Evolutionary conservation across 1,284 basidiomycete species (phyloP), one percentile per base, ranked within the genome.

Genomic region (Ganoderma meredithae): DNA sequence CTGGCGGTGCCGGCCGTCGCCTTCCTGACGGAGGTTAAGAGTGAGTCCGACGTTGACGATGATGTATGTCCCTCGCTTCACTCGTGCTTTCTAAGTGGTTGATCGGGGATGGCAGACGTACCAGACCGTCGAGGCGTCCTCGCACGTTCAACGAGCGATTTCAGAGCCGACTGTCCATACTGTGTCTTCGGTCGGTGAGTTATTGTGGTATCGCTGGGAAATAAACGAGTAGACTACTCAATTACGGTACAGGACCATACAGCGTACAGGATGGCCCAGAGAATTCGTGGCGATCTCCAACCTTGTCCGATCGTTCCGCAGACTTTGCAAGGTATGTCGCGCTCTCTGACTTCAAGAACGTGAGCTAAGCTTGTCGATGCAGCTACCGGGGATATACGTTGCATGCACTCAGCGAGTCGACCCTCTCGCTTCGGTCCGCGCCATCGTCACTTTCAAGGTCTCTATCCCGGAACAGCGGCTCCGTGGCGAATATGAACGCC

Each of bases 151-250:
- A 25, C 67, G 73, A 0, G 71, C 73, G 3, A 64, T 72, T 3
- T 74, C 73, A 0, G 73, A 74, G 56, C 73, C 73, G 4, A 70
- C 73, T 1, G 56, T 72, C 0, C 68, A 66, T 4, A 69, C 71
- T 0, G 66, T 58, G 1, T 72, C 71, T 36, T 71, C 69, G 0
- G 64, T 72, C 27, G 73, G 73, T 70, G 15, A 43, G 66, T 33
- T 6, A 19, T 13, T 31, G 31, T 31, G 3, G 3, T 31, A 4
- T 31, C 31, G 31, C 5, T 31, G 31, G 31, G 31, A 31, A 31
- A 31, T 31, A 31, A 31, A 31, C 31, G 31, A 31, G 31, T 3
- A 31, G 31, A 1, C 3, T 31, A 31, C 31, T 31, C 31, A 31
- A 31, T 31, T 31, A 7, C 6, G 25, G 6, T 25, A 27, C 19